A percentile compares a stretch with the other conserved stretches of the same genome.
Evolutionary conservation across 805 yeast genomes (phyloP).

Genomic region (Wickerhamiella alocasiicola): DNA sequence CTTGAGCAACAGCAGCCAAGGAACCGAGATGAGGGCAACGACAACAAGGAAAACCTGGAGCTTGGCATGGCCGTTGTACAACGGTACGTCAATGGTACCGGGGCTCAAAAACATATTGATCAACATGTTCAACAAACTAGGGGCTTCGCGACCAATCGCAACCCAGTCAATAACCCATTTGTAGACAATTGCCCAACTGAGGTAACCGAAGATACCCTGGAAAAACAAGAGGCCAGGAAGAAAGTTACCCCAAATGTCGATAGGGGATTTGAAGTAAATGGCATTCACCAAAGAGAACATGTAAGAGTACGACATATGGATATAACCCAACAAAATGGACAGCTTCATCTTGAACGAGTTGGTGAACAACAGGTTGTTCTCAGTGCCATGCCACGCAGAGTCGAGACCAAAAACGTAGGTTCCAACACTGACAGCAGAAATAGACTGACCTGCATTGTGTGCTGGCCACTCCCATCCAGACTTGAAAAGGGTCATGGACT

Average conservation of each 20-base stretch:
- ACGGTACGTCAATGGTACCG: constrained; percentile 68
- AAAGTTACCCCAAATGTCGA: constrained; percentile 86
- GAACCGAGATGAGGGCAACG: constrained; percentile 80
- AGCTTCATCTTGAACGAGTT: constrained; percentile 97
- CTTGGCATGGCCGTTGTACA: constrained; percentile 66
- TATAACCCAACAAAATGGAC: constrained; percentile 85
- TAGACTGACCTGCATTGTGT: constrained; percentile 51
- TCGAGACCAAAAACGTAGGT: constrained; percentile 80
- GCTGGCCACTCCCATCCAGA: constrained; percentile 95
- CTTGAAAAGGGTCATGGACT: constrained; percentile 73
- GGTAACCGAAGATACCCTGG: constrained; percentile 93
- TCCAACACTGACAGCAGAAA: constrained; percentile 47
- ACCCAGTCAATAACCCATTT: constrained; percentile 95
- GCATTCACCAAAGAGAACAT: constrained; percentile 76
- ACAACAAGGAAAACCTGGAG: constrained; percentile 62
- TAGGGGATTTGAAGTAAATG: constrained; percentile 48
- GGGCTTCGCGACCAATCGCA: constrained; percentile 64
- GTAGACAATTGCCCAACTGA: constrained; percentile 73
- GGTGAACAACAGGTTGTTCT: constrained; percentile 76
- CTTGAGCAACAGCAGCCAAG: constrained; percentile 76
- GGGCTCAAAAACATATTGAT: constrained; percentile 93
- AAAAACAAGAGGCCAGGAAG: constrained; percentile 87
- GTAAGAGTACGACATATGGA: constrained; percentile 87
- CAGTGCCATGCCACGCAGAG: constrained; percentile 95
- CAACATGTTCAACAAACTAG: constrained; percentile 86